Conservation (phyloP, 192 early-diverging fungal genomes). For the Umbelopsis sp. region DNA sequence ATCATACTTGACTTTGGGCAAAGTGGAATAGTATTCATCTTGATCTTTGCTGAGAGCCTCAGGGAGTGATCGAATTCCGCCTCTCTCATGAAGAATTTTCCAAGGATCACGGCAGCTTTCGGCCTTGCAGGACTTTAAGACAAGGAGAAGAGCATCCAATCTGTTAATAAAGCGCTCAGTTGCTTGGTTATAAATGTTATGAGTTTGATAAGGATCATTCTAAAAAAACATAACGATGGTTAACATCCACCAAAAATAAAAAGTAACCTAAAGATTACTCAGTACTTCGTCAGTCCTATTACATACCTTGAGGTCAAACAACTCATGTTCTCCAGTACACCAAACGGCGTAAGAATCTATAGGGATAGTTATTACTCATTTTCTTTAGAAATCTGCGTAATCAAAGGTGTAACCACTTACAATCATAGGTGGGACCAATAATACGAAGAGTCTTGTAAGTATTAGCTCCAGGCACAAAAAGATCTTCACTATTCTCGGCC, state of each 20-base stretch:
- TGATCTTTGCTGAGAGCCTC: conserved; percentile 49
- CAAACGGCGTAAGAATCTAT: conserved; percentile 53
- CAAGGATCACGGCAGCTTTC: conserved; percentile 60
- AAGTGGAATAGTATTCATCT: conserved; percentile 50
- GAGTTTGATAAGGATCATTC: conserved; percentile 58
- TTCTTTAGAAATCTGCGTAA: not conserved
- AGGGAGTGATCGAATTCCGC: conserved; percentile 35
- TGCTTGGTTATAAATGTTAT: conserved; percentile 51
- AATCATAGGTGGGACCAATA: conserved; percentile 50
- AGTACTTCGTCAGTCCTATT: not conserved
- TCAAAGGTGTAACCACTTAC: conserved; percentile 10
- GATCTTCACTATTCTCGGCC: not conserved
- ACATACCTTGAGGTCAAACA: conserved; percentile 47
- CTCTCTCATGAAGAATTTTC: conserved; percentile 42
- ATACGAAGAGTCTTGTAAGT: conserved; percentile 58
- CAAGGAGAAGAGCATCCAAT: conserved; percentile 55
- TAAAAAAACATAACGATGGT: not conserved
- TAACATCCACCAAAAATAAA: not conserved
- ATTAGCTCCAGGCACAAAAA: conserved; percentile 31
- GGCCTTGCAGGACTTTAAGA: conserved; percentile 54
- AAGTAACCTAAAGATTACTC: not conserved
- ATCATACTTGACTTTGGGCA: conserved; percentile 42
- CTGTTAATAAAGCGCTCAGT: conserved; percentile 46
- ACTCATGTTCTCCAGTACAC: conserved; percentile 59
- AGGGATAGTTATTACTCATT: not conserved